phyloP scores from a whole-genome alignment of 345 rosid genomes.

The Brassica incana region DNA sequence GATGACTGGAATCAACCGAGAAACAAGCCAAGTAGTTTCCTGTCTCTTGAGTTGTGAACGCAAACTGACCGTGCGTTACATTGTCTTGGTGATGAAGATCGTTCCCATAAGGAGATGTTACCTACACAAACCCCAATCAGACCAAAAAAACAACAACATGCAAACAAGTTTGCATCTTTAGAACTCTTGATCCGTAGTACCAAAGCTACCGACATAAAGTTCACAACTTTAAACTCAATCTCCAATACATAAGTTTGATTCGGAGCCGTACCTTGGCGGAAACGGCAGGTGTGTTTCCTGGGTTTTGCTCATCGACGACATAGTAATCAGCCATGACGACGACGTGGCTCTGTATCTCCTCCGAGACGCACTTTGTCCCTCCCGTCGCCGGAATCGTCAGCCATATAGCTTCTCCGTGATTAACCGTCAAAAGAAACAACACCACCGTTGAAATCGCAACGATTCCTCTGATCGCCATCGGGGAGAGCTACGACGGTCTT shows the following conservation, averaged over 20 bases:
- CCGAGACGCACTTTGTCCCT: conserved; percentile 82
- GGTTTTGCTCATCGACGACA: conserved; percentile 64
- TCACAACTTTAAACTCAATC: conserved; percentile 1
- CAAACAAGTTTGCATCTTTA: not conserved
- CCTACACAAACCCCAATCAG: conserved; percentile 40
- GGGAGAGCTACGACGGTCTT: conserved; percentile 25
- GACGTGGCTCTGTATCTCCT: conserved; percentile 83
- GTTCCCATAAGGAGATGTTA: conserved; percentile 85
- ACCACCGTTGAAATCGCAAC: conserved; percentile 18
- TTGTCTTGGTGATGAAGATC: conserved; percentile 66
- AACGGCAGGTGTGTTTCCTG: conserved; percentile 46
- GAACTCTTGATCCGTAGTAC: not conserved
- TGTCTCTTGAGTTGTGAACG: conserved; percentile 79
- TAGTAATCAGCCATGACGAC: conserved; percentile 80
- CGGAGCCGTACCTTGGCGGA: conserved; percentile 52
- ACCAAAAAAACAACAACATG: not conserved
- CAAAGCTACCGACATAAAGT: not conserved
- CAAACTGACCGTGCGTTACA: conserved; percentile 85
- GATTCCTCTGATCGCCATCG: conserved; percentile 31
- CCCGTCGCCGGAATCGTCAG: conserved; percentile 75
- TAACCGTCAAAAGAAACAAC: conserved; percentile 24
- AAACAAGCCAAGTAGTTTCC: conserved; percentile 89
- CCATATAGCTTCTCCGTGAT: conserved; percentile 65
- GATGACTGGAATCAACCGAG: conserved; percentile 49
- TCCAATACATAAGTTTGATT: not conserved